A percentile compares a stretch with the other conserved stretches of the same genome.
Evolutionary conservation across 495 filamentous ascomycete genomes (phyloP).

Genomic region (Geopyxis carbonaria): DNA sequence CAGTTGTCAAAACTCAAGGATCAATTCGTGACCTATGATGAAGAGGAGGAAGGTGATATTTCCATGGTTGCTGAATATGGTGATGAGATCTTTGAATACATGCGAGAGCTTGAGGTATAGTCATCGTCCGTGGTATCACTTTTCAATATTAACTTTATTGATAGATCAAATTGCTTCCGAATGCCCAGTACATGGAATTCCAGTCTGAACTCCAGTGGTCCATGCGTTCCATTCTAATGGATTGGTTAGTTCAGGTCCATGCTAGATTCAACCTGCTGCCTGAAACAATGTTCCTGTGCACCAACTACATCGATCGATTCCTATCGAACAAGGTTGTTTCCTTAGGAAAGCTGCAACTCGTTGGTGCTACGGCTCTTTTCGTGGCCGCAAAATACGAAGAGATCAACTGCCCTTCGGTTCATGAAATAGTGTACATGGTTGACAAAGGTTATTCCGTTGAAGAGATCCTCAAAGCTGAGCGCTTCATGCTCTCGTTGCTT

Average conservation of each 20-base stretch:
- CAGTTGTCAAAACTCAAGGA: slow-evolving; percentile 15
- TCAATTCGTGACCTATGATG: slow-evolving; percentile 28
- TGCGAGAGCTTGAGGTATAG: slow-evolving; percentile 75
- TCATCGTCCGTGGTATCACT: slow-evolving; percentile 5
- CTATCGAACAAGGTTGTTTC: slow-evolving; percentile 89
- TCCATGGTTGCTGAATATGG: slow-evolving; percentile 97
- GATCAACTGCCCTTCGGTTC: slow-evolving; percentile 85
- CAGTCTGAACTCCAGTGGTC: slow-evolving; percentile 98
- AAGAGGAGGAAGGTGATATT: slow-evolving; percentile 84
- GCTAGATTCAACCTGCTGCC: slow-evolving; percentile 76
- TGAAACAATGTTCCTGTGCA: slow-evolving; percentile 82
- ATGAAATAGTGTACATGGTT: slow-evolving; percentile 97
- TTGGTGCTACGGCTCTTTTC: slow-evolving; percentile 89
- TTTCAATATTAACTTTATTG: slow-evolving; percentile 2
- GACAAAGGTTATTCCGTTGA: slow-evolving; percentile 74
- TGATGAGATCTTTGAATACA: slow-evolving; percentile 86
- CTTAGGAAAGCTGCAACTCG: slow-evolving; percentile 83
- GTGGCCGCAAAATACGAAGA: slow-evolving; percentile 97
- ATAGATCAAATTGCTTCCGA: slow-evolving; percentile 64
- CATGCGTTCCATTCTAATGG: slow-evolving; percentile 93
- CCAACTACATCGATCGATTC: slow-evolving; percentile 95
- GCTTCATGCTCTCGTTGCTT: slow-evolving; percentile 93
- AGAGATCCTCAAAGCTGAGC: slow-evolving; percentile 91
- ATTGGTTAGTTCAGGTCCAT: slow-evolving; percentile 95
- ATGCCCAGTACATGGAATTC: slow-evolving; percentile 86